Evolutionary conservation across 192 early-diverging fungal genomes (phyloP), one percentile per base, ranked within the genome.

Genomic region (Diversispora eburnea): DNA sequence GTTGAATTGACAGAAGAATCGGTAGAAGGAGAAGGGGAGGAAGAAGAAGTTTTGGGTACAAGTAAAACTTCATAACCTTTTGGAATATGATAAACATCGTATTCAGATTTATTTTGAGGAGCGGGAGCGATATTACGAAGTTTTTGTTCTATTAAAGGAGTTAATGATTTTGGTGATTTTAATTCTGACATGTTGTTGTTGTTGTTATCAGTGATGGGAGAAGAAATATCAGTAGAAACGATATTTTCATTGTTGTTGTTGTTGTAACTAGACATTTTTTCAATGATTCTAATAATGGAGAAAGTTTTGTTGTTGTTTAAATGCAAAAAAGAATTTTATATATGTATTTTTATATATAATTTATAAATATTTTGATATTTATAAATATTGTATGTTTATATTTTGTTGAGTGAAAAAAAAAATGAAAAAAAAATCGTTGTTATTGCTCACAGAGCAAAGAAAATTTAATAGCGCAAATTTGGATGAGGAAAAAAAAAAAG

Each of bases 21-120:
- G 15, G 61, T 42, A 63, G 61, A 63, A n/a, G 39, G 42, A 63
- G 17, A 33, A 46, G 61, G n/a, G 17, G 52, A 7, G 8, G 48
- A 41, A 55, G 22, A 25, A 52, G 3, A 13, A 67, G 22, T 15
- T 39, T 72, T 72, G 12, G 70, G 56, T n/a, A 72, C 70, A 15
- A 72, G 48, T 9, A 62, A 19, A 4, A 72, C 70, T 72, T 72
- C 70, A 41, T 33, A 72, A 7, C 70, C 70, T 60, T 56, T 54
- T 72, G 70, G 70, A 41, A 72, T 61, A 49, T 72, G 70, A 49
- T 72, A 72, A 48, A 72, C 39, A 41, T 62, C 59, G 47, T 72
- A 72, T n/a, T 72, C 70, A 48, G 46, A 43, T 72, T 72, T 59
- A 41, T 33, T 43, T 15, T 13, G 41, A 46, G 70, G 70, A 51